Evolutionary conservation across 208 protist genomes (phyloP), one percentile per base, ranked within the genome.

Genomic region (Trypanosoma vivax): DNA sequence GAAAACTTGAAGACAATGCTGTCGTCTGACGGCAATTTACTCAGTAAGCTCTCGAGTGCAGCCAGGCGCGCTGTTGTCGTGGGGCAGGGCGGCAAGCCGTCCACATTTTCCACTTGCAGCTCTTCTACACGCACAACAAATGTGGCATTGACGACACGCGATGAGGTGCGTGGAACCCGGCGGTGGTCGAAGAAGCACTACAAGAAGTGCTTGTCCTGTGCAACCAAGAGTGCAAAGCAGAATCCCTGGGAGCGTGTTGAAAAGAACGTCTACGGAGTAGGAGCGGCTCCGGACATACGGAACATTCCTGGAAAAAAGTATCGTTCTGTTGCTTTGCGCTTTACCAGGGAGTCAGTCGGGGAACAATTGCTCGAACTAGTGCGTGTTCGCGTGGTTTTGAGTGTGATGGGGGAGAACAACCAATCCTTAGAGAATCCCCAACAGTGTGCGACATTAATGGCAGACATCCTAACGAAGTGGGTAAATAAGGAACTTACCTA

Each of bases 161-260:
- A 61, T 29, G 67, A 79, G 43, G 58, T 82, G 7, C 73, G 79
- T 14, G 73, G 74, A 0, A 65, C 72, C 45, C 62, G 62, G 6
- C 30, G 18, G 35, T 86, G 79, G 79, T 60, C 49, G 13, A n/a
- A 31, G 11, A 43, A 51, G 16, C 79, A 86, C 23, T 40, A 63
- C 27, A 63, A 43, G 18, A 51, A 58, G 30, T 79, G 66, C 39
- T 18, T 45, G 0, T 34, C 40, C n/a, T 86, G 72, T 37, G 68
- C 48, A 2, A 45, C 29, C 3, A 59, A 59, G 14, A 47, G 64
- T 10, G 31, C 45, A 7, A 51, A 63, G 30, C 30, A 56, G 39
- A 63, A 60, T 14, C 38, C 49, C 30, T 70, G 57, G 65, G 60
- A 71, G 41, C 60, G 57, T 24, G 59, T 61, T 39, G 53, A 64